Conservation (phyloP, 768 basidiomycete genomes). For the Suillus occidentalis region DNA sequence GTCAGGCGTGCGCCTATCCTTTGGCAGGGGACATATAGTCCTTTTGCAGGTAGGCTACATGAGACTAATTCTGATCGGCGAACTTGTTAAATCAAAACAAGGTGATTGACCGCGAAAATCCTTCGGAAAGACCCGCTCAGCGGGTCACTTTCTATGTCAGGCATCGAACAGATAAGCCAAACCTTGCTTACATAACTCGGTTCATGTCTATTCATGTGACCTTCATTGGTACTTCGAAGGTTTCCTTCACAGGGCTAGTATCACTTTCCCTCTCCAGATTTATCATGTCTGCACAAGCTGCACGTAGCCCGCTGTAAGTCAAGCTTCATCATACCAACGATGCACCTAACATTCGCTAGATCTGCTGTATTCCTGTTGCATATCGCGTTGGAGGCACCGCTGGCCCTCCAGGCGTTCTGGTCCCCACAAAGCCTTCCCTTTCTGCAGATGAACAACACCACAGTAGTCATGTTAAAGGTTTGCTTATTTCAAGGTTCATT, state of each 20-base stretch:
- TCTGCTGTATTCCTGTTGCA: slow-evolving; percentile 76
- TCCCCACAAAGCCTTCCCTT: slow-evolving; percentile 66
- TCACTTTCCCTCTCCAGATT: slow-evolving; percentile 1
- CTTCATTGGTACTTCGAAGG: neutral
- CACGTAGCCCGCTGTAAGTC: slow-evolving; percentile 44
- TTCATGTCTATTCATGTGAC: neutral
- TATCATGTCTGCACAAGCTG: slow-evolving; percentile 19
- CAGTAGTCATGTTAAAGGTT: slow-evolving; percentile 74
- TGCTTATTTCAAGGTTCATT: slow-evolving; percentile 11
- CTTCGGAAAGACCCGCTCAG: slow-evolving; percentile 3
- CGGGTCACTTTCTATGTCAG: neutral
- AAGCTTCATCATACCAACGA: neutral
- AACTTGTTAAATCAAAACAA: neutral
- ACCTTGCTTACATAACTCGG: slow-evolving; percentile 7
- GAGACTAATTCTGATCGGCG: neutral
- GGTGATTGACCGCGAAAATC: neutral
- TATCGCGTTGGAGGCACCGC: slow-evolving; percentile 73
- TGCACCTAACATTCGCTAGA: slow-evolving; percentile 30
- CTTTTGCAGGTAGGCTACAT: neutral
- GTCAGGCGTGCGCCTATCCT: neutral
- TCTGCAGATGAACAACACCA: slow-evolving; percentile 80
- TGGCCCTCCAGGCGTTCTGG: slow-evolving; percentile 76
- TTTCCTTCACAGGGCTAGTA: neutral
- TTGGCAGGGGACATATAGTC: neutral
- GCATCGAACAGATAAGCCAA: neutral